phyloP scores from a whole-genome alignment of 371 early-diverging fungal species.

The Mortierella sp. region DNA sequence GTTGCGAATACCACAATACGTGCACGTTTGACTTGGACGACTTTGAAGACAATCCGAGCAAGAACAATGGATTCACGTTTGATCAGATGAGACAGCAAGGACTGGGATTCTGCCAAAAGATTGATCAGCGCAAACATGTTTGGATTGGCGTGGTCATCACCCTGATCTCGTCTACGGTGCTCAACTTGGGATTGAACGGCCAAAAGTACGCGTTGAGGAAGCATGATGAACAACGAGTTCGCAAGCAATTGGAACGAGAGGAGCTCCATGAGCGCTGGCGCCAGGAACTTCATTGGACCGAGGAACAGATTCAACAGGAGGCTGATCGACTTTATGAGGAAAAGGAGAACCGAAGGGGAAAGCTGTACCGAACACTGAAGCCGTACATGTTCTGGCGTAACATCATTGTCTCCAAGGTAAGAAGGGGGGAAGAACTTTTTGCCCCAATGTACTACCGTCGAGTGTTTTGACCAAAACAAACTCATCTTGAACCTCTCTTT shows the following conservation, averaged over 20 bases:
- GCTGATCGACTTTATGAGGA: conserved; percentile 37
- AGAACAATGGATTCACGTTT: conserved; percentile 15
- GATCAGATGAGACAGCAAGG: conserved; percentile 29
- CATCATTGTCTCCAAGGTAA: conserved; percentile 53
- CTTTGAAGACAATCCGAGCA: conserved; percentile 5
- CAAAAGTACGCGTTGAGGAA: conserved; percentile 84
- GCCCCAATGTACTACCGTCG: no score
- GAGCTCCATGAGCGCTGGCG: conserved; percentile 41
- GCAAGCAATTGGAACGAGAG: conserved; percentile 35
- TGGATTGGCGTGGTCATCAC: conserved; percentile 82
- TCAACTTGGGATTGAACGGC: conserved; percentile 88
- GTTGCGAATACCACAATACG: conserved; percentile 49
- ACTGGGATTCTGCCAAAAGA: conserved; percentile 54
- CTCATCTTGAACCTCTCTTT: not conserved
- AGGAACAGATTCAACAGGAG: conserved; percentile 42
- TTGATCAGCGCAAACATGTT: conserved; percentile 58
- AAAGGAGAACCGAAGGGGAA: conserved; percentile 32
- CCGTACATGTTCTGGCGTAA: conserved; percentile 46
- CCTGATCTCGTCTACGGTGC: conserved; percentile 75
- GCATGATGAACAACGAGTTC: conserved; percentile 57
- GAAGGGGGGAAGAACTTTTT: no score
- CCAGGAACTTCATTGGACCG: conserved; percentile 33
- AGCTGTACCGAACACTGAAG: conserved; percentile 36
- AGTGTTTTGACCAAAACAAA: no score
- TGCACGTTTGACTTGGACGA: conserved; percentile 39